Conservation (phyloP, 164 flowering plant genomes). For the Umbellularia californica region DNA sequence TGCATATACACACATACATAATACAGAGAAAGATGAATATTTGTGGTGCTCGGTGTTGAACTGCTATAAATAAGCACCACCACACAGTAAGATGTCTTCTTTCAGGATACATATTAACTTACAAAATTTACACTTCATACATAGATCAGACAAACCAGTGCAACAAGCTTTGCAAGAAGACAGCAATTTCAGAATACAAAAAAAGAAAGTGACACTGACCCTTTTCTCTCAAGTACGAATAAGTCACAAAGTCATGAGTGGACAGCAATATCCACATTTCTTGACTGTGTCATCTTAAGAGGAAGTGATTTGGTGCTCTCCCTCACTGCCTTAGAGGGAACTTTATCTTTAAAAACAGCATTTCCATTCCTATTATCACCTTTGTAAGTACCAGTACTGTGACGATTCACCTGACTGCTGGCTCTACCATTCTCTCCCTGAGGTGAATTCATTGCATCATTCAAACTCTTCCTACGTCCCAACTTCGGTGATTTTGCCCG, state of each 20-base stretch:
- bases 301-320: constrained; percentile 29
- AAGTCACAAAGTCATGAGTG: constrained; percentile 33
- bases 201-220: background rate
- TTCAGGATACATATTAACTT: background rate
- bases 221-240: background rate
- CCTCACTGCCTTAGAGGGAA: constrained; percentile 22
- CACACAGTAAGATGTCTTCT: background rate
- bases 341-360: constrained; percentile 28
- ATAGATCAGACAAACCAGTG: constrained; percentile 23
- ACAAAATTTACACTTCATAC: background rate
- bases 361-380: constrained; percentile 25
- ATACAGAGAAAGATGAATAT: too few relatives aligned
- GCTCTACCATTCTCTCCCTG: constrained; percentile 29
- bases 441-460: constrained; percentile 43
- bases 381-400: constrained; percentile 48
- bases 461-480: constrained; percentile 72
- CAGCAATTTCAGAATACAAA: background rate
- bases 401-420: constrained; percentile 39
- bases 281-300: constrained; percentile 24
- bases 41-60: too few relatives aligned
- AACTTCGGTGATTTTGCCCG: constrained; percentile 89
- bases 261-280: constrained; percentile 37
- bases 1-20: too few relatives aligned
- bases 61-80: background rate
- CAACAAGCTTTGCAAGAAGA: constrained; percentile 28